Evolutionary conservation across 306 rosid species (phyloP).

Genomic region (Quercus robur): DNA sequence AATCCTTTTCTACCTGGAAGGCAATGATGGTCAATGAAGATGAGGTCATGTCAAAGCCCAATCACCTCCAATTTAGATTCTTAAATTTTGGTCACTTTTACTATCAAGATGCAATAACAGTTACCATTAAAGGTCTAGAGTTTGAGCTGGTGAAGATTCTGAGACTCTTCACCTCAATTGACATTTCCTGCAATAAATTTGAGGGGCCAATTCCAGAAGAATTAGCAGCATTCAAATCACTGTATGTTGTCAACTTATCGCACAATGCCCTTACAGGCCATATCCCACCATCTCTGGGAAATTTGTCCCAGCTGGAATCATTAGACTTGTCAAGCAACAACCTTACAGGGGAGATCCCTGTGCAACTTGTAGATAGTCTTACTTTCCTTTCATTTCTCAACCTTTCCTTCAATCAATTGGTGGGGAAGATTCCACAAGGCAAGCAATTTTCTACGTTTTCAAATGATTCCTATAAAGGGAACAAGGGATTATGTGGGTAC

Average conservation of each 20-base stretch:
- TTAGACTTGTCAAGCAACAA: constrained; percentile 34
- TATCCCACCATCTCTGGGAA: constrained; percentile 33
- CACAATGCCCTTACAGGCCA: constrained; percentile 16
- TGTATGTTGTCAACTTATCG: constrained; percentile 20
- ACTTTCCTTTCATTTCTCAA: constrained; percentile 26
- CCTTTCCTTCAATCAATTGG: constrained; percentile 31
- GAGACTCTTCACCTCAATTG: constrained; percentile 5
- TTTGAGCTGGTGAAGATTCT: constrained; percentile 4
- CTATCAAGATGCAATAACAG: constrained; percentile 31
- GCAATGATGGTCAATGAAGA: constrained; percentile 30
- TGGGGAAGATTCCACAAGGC: constrained; percentile 26
- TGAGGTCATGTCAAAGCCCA: not conserved
- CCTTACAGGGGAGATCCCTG: constrained; percentile 22
- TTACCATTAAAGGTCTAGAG: constrained; percentile 14
- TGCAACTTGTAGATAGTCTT: not conserved
- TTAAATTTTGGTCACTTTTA: not conserved
- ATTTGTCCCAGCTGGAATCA: constrained; percentile 26
- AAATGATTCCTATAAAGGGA: constrained; percentile 26
- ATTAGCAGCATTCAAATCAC: constrained; percentile 7
- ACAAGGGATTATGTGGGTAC: constrained; percentile 28
- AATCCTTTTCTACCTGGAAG: constrained; percentile 28
- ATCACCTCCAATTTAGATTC: constrained; percentile 7
- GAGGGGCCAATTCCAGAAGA: constrained; percentile 13
- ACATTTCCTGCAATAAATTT: constrained; percentile 21
- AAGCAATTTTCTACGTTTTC: constrained; percentile 43